Evolutionary conservation across 2,329 filamentous ascomycete genomes (phyloP), one percentile per base, ranked within the genome.

Genomic region (Sclerotinia spermophila): DNA sequence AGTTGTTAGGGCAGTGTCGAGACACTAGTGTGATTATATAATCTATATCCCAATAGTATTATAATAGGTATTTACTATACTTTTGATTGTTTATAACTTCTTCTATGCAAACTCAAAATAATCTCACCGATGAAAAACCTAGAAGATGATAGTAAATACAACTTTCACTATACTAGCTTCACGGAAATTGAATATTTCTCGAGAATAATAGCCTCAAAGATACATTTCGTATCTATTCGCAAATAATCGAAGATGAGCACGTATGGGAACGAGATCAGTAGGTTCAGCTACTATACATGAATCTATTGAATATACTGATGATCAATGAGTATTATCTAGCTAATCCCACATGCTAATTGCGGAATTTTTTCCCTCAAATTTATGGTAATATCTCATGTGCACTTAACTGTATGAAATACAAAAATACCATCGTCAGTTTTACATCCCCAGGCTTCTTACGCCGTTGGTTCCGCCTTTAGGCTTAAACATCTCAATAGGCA

Each of bases 321-420:
- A 27, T 17, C 13, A 15, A 53, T 27, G 48, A 27, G 17, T 2
- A 27, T 27, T 8, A 27, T 53, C 13, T 17, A 51, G 5, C 24
- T 6, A 51, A 53, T 3, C 5, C n/a, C 8, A 6, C n/a, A 53
- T 53, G 48, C n/a, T 53, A 27, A 17, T 27, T 53, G n/a, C 17
- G 13, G 0, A 2, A 27, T 17, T 5, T 53, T 6, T n/a, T 27
- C n/a, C 8, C n/a, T 53, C 24, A 8, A 1, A 17, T 0, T 3
- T 17, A 15, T 17, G 7, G 1, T 2, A 53, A 53, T 3, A 17
- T 17, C 6, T 17, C n/a, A 53, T 53, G 0, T 27, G 13, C n/a
- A 53, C 5, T 53, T n/a, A 27, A 3, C 48, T 0, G 8, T 17
- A 6, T 27, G 13, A 8, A 17, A 53, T 27, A 27, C n/a, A 53